Percentiles rank a stretch among this genome's conserved stretches.
phyloP scores from a whole-genome alignment of 495 filamentous ascomycete species.

The Friedmanniomyces endolithicus region DNA sequence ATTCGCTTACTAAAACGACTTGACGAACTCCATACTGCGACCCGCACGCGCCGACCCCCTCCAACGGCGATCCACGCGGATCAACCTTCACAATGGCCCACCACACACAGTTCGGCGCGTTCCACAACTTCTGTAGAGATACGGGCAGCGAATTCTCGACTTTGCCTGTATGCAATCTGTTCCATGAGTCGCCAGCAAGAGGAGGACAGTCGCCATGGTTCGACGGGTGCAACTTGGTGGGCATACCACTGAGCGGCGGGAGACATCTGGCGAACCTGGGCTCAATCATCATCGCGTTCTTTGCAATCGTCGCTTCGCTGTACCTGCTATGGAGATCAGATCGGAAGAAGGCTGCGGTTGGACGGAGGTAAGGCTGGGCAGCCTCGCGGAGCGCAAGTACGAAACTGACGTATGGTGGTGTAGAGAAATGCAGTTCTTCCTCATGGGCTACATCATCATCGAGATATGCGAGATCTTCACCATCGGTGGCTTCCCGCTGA shows the following conservation, averaged over 20 bases:
- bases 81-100: not conserved
- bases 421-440: conserved; percentile 94
- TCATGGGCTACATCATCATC: conserved; percentile 76
- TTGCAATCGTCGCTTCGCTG: conserved; percentile 56
- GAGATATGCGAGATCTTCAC: conserved; percentile 95
- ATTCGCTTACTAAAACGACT: not conserved
- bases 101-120: conserved; percentile 50
- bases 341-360: conserved; percentile 85
- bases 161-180: conserved; percentile 84
- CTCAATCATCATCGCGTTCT: conserved; percentile 72
- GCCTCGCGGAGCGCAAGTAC: not conserved
- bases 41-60: not conserved
- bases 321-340: conserved; percentile 72
- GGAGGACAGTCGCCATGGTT: conserved; percentile 29
- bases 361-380: conserved; percentile 56
- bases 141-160: conserved; percentile 45
- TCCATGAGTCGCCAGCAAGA: conserved; percentile 41
- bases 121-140: conserved; percentile 90
- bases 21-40: not conserved
- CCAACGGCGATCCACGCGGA: not conserved
- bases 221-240: conserved; percentile 57
- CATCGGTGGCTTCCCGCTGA: conserved; percentile 73
- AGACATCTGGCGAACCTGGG: conserved; percentile 67
- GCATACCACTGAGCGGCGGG: conserved; percentile 55
- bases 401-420: not conserved